Conservation (phyloP, 78 protist genomes). For the Dictyostelium firmibasis region DNA sequence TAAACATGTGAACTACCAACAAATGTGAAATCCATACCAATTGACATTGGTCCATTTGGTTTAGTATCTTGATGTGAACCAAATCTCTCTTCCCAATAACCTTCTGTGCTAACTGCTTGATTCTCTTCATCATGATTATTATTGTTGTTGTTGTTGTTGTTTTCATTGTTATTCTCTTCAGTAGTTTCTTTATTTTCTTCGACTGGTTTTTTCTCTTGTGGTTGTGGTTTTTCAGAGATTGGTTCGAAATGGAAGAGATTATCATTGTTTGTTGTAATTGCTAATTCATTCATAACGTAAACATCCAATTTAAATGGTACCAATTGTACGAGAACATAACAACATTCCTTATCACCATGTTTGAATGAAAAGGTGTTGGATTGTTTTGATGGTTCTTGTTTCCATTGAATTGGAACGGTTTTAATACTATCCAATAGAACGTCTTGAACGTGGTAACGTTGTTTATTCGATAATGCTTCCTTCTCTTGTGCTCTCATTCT, state of each 20-base stretch:
- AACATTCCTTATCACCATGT: constrained; percentile 12
- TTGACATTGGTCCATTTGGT: constrained; percentile 84
- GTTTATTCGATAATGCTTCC: constrained; percentile 3
- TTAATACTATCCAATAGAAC: constrained; percentile 14
- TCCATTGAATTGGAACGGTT: constrained; percentile 19
- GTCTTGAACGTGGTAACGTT: constrained; percentile 48
- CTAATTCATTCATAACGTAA: constrained; percentile 31
- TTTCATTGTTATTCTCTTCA: not conserved
- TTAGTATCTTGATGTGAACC: constrained; percentile 72
- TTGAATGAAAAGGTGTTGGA: constrained; percentile 18
- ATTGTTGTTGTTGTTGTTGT: not conserved
- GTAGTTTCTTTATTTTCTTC: not conserved
- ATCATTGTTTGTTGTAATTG: constrained; percentile 39
- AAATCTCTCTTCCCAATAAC: constrained; percentile 77
- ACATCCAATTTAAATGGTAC: constrained; percentile 41
- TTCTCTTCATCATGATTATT: not conserved
- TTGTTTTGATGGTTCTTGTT: not conserved
- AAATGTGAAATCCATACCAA: constrained; percentile 89
- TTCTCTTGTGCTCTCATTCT: constrained; percentile 36
- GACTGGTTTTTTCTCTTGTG: not conserved
- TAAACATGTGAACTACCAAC: constrained; percentile 80
- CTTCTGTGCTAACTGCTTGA: not conserved
- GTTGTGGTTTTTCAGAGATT: constrained; percentile 28
- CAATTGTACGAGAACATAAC: not conserved
- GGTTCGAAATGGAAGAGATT: constrained; percentile 55